phyloP scores from a whole-genome alignment of 768 basidiomycete genomes.

The Leccinum variicolor region DNA sequence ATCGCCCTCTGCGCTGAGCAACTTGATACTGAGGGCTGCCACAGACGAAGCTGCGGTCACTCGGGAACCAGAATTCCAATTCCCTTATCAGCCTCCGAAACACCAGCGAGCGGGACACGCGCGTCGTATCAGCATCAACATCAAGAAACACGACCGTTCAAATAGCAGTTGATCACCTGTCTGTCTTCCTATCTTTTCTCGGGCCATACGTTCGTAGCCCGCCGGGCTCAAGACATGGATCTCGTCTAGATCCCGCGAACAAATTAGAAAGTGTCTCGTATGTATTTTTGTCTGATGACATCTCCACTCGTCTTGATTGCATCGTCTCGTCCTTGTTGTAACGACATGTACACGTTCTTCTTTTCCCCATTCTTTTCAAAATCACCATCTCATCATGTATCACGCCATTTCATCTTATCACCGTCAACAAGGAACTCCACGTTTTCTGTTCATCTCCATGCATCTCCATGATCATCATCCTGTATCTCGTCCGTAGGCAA shows the following conservation, averaged over 20 bases:
- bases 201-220: not conserved
- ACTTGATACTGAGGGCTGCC: not conserved
- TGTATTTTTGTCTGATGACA: not conserved
- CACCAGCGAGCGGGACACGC: conserved; percentile 36
- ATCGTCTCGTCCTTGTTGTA: not conserved
- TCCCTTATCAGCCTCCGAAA: conserved; percentile 33
- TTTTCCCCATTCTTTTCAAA: not conserved
- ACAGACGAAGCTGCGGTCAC: too few relatives aligned
- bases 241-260: not conserved
- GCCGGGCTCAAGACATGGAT: not conserved
- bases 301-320: not conserved
- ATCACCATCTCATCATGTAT: not conserved
- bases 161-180: conserved; percentile 10
- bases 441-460: not conserved
- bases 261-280: not conserved
- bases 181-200: not conserved
- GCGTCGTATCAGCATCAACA: conserved; percentile 37
- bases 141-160: conserved; percentile 26
- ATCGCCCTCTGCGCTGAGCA: not conserved
- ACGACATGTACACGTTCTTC: not conserved
- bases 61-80: conserved; percentile 15
- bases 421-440: not conserved
- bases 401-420: not conserved
- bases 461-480: not conserved
- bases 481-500: not conserved